phyloP scores from a whole-genome alignment of 1,139 yeast species.

The Suhomyces bokatorum region DNA sequence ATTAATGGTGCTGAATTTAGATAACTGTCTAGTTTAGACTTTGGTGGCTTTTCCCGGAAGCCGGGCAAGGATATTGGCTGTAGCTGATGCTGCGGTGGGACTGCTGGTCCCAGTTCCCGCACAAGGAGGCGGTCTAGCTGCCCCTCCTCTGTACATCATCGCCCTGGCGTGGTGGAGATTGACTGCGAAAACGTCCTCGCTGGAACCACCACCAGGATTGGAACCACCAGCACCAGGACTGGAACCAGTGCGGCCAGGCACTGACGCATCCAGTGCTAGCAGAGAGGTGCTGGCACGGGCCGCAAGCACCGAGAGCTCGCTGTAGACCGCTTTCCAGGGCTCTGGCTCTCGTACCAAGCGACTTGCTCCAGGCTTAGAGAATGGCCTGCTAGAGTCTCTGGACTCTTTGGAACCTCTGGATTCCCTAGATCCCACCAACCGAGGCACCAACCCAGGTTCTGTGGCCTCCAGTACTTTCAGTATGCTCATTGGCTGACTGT shows the following conservation, averaged over 20 bases:
- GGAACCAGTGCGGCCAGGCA: slow-evolving; percentile 27
- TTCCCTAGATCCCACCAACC: no score
- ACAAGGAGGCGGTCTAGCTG: neutral
- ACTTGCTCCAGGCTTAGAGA: neutral
- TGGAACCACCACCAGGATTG: slow-evolving; percentile 19
- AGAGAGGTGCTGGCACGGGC: slow-evolving; percentile 52
- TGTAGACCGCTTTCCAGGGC: slow-evolving; percentile 44
- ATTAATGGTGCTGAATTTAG: no score
- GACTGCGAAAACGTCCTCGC: slow-evolving; percentile 15
- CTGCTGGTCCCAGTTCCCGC: neutral
- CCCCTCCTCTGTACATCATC: neutral
- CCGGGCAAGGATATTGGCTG: no score
- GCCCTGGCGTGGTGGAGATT: slow-evolving; percentile 14
- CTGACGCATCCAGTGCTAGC: slow-evolving; percentile 5
- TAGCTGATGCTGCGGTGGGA: neutral
- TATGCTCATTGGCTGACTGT: no score
- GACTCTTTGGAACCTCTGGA: no score
- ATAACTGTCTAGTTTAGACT: no score
- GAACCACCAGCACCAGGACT: slow-evolving; percentile 27
- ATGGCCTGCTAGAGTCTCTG: no score
- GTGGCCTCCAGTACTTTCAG: no score
- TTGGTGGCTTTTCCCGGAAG: no score
- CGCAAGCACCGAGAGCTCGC: slow-evolving; percentile 51
- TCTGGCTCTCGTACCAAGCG: neutral
- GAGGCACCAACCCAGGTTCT: no score